These are phyloP conservation scores for Auricularia sp. DNA, from an alignment of 768 basidiomycete species.

Conservation along the genomic window DNA sequence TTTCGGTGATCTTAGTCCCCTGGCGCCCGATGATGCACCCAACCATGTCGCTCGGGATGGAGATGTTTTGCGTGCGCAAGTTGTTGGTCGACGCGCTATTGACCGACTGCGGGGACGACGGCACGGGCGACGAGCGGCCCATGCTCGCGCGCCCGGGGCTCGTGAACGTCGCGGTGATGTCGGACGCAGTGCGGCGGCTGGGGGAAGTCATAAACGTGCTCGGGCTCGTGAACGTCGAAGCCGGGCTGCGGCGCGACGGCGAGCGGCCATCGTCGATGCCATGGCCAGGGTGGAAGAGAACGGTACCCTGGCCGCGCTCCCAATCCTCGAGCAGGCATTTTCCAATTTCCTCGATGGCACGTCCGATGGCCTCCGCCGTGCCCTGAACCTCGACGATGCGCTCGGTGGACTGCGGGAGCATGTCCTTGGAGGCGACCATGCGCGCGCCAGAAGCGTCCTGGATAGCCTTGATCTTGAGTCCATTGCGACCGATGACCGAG, in stretches of 20 bases:
- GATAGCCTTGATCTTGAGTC: constrained; percentile 98
- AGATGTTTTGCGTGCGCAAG: constrained; percentile 96
- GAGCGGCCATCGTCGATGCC: constrained; percentile 50
- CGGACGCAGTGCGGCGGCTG: constrained; percentile 1
- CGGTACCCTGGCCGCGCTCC: constrained; percentile 89
- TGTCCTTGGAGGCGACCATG: constrained; percentile 98
- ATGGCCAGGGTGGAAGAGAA: constrained; percentile 91
- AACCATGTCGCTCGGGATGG: constrained; percentile 99
- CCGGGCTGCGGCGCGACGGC: constrained; percentile 36
- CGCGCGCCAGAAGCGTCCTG: constrained; percentile 92
- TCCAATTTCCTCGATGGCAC: constrained; percentile 91
- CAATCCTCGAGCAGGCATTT: constrained; percentile 94
- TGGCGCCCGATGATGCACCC: constrained; percentile 28
- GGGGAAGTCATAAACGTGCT: constrained; percentile 23
- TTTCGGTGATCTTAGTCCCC: constrained; percentile 84
- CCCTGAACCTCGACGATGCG: constrained; percentile 98
- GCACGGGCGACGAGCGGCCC: not conserved
- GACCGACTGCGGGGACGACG: constrained; percentile 7
- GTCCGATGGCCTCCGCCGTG: constrained; percentile 80
- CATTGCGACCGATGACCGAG: constrained; percentile 90
- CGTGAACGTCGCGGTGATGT: not conserved
- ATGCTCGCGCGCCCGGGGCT: not conserved
- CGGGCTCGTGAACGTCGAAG: constrained; percentile 22
- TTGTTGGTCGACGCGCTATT: constrained; percentile 43
- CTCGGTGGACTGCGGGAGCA: constrained; percentile 98